Evolutionary conservation across 306 rosid species (phyloP), one percentile per base, ranked within the genome.

Genomic region (Ochetophila trinervis): DNA sequence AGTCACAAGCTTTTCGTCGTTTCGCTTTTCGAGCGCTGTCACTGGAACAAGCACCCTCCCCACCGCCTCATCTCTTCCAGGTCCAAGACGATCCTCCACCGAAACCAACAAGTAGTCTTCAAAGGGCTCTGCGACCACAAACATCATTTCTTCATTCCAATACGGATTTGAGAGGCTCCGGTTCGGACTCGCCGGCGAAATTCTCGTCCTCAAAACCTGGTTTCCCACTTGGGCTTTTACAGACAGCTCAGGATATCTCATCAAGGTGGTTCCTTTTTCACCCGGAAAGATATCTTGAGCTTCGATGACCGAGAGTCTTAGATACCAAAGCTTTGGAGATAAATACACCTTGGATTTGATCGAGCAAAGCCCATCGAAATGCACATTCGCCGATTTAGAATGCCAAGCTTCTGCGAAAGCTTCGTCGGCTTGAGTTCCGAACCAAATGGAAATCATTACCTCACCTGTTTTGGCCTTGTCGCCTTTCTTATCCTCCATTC

Each of bases 351-450:
- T 85, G n/a, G 90, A 82, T 67, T 82, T 79, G 2, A 85, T 85
- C n/a, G 90, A 82, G 40, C 73, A 52, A 21, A 82, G 81, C n/a
- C 87, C 90, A 5, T 85, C 90, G 32, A 82, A 72, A 75, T 79
- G 62, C 68, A 85, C 90, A 66, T 75, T 85, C n/a, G 90, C 83
- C 8, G 87, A 68, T 47, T 82, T 85, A 0, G 90, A 79, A 65
- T 85, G 87, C 90, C 90, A 85, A 8, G 90, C 83, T 53, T 85
- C 90, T 1, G 87, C 67, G 74, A 85, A 85, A 1, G 85, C 87
- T 64, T 85, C 90, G 30, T 85, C 90, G 7, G 87, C 90, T 52
- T 85, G 90, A 56, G 87, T 85, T 6, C 90, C 90, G 13, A 85
- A 85, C 90, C 90, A 85, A 6, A 85, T 69, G 1, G 90, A 76